These are phyloP conservation scores for Neoboletus subvelutipes DNA, from an alignment of 768 basidiomycete species.

Conservation along the genomic window DNA sequence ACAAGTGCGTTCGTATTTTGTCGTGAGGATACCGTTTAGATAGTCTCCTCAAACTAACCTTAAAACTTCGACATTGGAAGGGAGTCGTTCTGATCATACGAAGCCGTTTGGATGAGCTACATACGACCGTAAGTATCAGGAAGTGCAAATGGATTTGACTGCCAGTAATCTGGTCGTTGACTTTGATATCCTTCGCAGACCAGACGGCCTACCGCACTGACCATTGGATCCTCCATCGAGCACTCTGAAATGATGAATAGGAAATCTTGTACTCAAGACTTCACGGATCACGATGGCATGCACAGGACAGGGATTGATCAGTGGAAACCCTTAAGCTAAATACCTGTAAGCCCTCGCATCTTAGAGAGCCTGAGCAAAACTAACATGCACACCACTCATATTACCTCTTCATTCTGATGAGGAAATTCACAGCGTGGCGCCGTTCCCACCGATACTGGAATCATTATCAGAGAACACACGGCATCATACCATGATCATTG, in stretches of 20 bases:
- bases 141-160: no score
- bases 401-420: background rate
- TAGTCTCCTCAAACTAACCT: no score
- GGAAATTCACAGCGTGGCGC: background rate
- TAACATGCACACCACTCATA: background rate
- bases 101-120: no score
- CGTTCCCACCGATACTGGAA: background rate
- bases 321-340: background rate
- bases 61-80: no score
- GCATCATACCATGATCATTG: slow-evolving; percentile 65
- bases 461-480: background rate
- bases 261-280: background rate
- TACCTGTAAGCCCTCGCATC: background rate
- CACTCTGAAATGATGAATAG: no score
- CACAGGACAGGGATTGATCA: background rate
- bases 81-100: no score
- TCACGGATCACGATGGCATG: background rate
- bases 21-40: no score
- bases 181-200: background rate
- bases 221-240: no score
- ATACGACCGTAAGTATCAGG: no score
- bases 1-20: no score
- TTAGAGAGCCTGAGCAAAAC: background rate
- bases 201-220: background rate
- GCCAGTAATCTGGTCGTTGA: background rate